Percentiles rank a stretch among this genome's conserved stretches.
These are phyloP conservation scores for Rosa hybrid DNA, from an alignment of 331 rosid genomes.

Conservation along the genomic window DNA sequence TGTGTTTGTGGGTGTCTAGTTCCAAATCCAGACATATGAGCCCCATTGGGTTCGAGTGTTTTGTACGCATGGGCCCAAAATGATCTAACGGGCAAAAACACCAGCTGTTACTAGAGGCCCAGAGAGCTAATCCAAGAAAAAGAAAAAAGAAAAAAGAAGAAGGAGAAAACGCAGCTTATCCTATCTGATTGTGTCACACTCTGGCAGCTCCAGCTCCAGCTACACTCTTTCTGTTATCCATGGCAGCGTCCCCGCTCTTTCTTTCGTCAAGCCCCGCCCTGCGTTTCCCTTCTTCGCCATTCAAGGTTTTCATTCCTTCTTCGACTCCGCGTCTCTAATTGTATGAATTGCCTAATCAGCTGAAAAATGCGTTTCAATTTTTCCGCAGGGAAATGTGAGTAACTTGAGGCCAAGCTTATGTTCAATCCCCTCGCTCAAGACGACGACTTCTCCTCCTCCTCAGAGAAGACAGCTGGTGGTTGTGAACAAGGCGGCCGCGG, in stretches of 20 bases:
- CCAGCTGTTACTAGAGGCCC: background rate
- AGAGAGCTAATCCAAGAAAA: background rate
- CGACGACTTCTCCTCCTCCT: background rate
- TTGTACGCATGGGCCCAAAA: background rate
- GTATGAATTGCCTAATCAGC: background rate
- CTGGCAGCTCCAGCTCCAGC: background rate
- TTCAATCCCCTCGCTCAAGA: constrained; percentile 27
- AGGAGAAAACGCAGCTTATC: background rate
- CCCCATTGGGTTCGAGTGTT: background rate
- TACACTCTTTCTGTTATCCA: constrained; percentile 27
- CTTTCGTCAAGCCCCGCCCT: constrained; percentile 37
- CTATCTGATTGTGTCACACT: background rate
- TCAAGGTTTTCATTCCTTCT: constrained; percentile 49
- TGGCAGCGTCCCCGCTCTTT: constrained; percentile 60
- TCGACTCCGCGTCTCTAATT: background rate
- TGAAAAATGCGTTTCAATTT: background rate
- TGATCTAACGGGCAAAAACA: background rate
- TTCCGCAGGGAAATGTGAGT: constrained; percentile 58
- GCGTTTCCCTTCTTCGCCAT: constrained; percentile 55
- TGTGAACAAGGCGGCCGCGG: constrained; percentile 39
- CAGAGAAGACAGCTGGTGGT: constrained; percentile 38
- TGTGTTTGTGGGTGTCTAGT: too few relatives aligned
- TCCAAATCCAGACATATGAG: background rate
- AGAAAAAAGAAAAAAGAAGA: too few relatives aligned
- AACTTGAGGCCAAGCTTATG: constrained; percentile 41